phyloP scores from a whole-genome alignment of 257 asterid species.

The Forsythia viridissima region DNA sequence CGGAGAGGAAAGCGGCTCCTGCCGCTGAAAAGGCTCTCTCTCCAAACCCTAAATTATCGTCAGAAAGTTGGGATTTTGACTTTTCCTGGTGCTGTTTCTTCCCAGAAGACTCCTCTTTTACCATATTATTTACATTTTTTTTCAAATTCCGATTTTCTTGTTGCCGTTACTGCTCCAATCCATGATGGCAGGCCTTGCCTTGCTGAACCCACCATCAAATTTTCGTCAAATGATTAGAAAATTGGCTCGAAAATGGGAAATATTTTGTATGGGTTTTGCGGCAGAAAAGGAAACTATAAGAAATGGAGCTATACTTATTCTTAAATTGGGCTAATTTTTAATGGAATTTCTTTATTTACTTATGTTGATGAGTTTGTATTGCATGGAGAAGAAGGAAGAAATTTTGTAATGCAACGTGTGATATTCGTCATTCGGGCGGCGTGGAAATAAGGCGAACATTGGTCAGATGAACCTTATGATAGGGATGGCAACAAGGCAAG shows the following conservation, averaged over 20 bases:
- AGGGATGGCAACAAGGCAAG: too few relatives aligned
- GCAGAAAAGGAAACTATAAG: not conserved
- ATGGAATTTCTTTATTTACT: not conserved
- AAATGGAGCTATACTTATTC: not conserved
- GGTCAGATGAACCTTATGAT: too few relatives aligned
- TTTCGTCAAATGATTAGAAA: not conserved
- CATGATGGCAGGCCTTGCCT: conserved; percentile 60
- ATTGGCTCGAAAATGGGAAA: not conserved
- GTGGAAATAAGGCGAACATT: too few relatives aligned
- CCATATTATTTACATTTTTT: conserved; percentile 24
- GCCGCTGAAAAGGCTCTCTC: conserved; percentile 85
- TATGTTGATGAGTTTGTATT: not conserved
- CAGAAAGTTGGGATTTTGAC: conserved; percentile 35
- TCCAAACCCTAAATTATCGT: conserved; percentile 48
- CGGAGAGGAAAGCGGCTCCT: conserved; percentile 79
- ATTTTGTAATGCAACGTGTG: not conserved
- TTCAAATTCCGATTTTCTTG: conserved; percentile 47
- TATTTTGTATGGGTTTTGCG: not conserved
- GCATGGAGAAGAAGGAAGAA: conserved; percentile 14
- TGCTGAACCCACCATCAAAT: conserved; percentile 51
- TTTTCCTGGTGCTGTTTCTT: not conserved
- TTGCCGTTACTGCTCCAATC: conserved; percentile 47
- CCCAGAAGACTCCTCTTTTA: conserved; percentile 16
- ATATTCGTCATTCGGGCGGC: too few relatives aligned
- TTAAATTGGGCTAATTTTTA: not conserved